A percentile compares a stretch with the other conserved stretches of the same genome.
These are phyloP conservation scores for Kodamaea anthophila DNA, from an alignment of 1,139 yeast species.

Conservation along the genomic window DNA sequence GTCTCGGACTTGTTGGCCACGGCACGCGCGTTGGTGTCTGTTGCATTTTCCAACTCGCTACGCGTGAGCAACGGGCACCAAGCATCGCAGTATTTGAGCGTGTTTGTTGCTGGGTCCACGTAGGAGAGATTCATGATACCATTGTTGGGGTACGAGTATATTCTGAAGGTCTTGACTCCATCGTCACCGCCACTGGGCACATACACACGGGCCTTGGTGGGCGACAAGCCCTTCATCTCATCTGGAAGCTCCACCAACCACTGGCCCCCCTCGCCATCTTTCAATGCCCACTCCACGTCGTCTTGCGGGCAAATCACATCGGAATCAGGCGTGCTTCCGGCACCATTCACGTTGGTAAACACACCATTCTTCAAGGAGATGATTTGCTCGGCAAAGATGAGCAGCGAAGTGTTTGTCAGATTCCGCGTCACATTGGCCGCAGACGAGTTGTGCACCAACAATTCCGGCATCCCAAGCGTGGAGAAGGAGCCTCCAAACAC, in stretches of 20 bases:
- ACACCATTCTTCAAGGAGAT: constrained; percentile 60
- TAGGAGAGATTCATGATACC: constrained; percentile 92
- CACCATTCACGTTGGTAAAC: constrained; percentile 49
- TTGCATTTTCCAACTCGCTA: constrained; percentile 21
- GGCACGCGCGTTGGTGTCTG: constrained; percentile 17
- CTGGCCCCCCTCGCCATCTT: constrained; percentile 51
- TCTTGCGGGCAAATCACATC: constrained; percentile 56
- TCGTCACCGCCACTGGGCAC: constrained; percentile 46
- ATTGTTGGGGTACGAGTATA: constrained; percentile 70
- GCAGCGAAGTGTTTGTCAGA: constrained; percentile 27
- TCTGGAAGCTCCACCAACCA: constrained; percentile 62
- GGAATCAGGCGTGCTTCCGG: constrained; percentile 25
- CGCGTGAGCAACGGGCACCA: constrained; percentile 63
- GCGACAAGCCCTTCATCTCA: constrained; percentile 46
- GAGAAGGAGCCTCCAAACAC: constrained; percentile 77
- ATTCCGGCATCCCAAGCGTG: constrained; percentile 51
- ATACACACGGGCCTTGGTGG: constrained; percentile 70
- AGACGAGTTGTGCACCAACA: constrained; percentile 29
- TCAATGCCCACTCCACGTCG: constrained; percentile 52
- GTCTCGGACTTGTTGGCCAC: constrained; percentile 15
- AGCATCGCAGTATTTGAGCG: constrained; percentile 66
- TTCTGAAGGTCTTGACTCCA: constrained; percentile 62
- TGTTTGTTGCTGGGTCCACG: constrained; percentile 63
- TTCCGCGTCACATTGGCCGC: constrained; percentile 21
- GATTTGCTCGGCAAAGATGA: constrained; percentile 56